Percentiles rank a stretch among this genome's conserved stretches.
Evolutionary conservation across 1,139 yeast genomes (phyloP).

Genomic region (Taphrina deformans): DNA sequence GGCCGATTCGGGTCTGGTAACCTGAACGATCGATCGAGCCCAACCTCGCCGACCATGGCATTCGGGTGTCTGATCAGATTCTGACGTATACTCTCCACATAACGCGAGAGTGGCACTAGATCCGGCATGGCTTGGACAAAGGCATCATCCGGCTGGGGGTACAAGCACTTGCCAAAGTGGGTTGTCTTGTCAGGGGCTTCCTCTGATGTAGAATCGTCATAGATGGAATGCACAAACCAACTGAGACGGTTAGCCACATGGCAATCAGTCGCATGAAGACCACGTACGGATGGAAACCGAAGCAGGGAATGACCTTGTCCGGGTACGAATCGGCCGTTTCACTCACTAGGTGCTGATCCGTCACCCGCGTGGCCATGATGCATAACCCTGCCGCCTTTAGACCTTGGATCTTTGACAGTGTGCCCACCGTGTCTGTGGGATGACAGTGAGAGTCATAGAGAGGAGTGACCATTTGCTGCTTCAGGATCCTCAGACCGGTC

Average conservation of each 20-base stretch:
- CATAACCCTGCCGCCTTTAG: slow-evolving; percentile 39
- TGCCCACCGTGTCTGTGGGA: slow-evolving; percentile 37
- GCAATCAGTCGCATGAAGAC: not conserved
- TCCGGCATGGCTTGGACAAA: slow-evolving; percentile 59
- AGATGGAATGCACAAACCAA: slow-evolving; percentile 87
- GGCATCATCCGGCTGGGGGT: slow-evolving; percentile 48
- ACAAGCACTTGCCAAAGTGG: slow-evolving; percentile 61
- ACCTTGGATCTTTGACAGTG: slow-evolving; percentile 39
- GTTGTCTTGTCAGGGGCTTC: slow-evolving; percentile 42
- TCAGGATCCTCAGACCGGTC: too few relatives aligned
- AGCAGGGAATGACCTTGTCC: slow-evolving; percentile 56
- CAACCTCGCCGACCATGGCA: slow-evolving; percentile 75
- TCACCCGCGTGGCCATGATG: slow-evolving; percentile 48
- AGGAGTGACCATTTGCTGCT: not conserved
- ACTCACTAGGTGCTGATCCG: slow-evolving; percentile 46
- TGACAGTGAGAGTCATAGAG: slow-evolving; percentile 36
- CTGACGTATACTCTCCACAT: slow-evolving; percentile 46
- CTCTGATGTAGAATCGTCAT: slow-evolving; percentile 58
- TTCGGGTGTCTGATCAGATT: slow-evolving; percentile 43
- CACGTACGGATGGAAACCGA: slow-evolving; percentile 47
- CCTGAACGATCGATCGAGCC: slow-evolving; percentile 74
- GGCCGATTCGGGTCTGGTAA: slow-evolving; percentile 53
- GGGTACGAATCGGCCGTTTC: slow-evolving; percentile 43
- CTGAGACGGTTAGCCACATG: not conserved
- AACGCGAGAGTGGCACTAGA: slow-evolving; percentile 55